Conservation (phyloP, 257 asterid species). For the Linaria vulgaris region DNA sequence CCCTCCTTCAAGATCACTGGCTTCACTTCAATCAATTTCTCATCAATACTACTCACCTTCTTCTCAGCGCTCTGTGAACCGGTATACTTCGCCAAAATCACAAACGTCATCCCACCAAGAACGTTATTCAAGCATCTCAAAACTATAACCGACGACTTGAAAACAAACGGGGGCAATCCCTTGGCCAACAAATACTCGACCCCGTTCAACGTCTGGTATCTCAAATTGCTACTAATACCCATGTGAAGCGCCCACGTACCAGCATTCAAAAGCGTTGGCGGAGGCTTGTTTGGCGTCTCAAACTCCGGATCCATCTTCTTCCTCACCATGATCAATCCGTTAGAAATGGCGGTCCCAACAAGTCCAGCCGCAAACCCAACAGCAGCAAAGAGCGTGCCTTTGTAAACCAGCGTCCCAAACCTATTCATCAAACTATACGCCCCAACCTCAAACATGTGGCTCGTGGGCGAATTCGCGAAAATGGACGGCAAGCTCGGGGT, state of each 20-base stretch:
- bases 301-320: conserved; percentile 82
- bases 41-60: conserved; percentile 21
- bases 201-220: conserved; percentile 87
- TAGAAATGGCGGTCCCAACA: conserved; percentile 82
- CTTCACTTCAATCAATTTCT: conserved; percentile 35
- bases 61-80: conserved; percentile 62
- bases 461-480: conserved; percentile 65
- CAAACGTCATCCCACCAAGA: conserved; percentile 88
- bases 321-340: conserved; percentile 67
- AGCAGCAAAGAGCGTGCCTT: conserved; percentile 71
- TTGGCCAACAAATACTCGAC: conserved; percentile 69
- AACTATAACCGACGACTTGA: conserved; percentile 68
- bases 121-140: conserved; percentile 82
- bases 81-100: conserved; percentile 74
- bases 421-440: conserved; percentile 50
- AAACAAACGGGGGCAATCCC: conserved; percentile 54
- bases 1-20: conserved; percentile 38
- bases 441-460: conserved; percentile 95
- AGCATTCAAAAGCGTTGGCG: conserved; percentile 72
- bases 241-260: conserved; percentile 87
- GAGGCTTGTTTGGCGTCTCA: conserved; percentile 87
- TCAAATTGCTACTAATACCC: conserved; percentile 79
- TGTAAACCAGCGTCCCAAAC: conserved; percentile 72
- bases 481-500: conserved; percentile 54
- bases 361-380: conserved; percentile 91